phyloP scores from a whole-genome alignment of 768 basidiomycete species.

The Vararia minispora region DNA sequence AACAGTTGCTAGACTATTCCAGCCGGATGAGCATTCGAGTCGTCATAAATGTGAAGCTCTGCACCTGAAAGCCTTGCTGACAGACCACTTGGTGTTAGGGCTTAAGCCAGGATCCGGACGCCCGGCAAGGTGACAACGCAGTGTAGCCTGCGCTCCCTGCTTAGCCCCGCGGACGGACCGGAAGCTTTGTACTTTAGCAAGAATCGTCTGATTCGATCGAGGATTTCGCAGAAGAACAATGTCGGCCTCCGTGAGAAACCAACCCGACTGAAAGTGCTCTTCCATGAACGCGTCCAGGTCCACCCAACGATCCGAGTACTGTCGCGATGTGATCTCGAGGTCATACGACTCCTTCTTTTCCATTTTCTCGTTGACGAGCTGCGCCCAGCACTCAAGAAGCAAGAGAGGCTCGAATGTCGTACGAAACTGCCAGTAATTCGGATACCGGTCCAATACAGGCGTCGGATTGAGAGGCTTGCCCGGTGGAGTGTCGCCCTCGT shows the following conservation, averaged over 20 bases:
- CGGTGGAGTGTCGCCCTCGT: constrained; percentile 53
- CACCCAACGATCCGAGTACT: constrained; percentile 71
- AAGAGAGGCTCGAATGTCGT: constrained; percentile 76
- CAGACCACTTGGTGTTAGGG: constrained; percentile 54
- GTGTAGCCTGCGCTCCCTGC: constrained; percentile 10
- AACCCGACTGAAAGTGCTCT: constrained; percentile 51
- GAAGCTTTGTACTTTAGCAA: constrained; percentile 62
- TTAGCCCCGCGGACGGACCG: constrained; percentile 20
- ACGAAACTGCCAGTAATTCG: constrained; percentile 54
- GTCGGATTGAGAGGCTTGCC: constrained; percentile 23
- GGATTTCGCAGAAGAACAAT: constrained; percentile 67
- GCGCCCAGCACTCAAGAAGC: constrained; percentile 84
- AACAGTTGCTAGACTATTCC: constrained; percentile 70
- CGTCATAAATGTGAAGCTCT: constrained; percentile 14
- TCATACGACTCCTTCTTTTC: constrained; percentile 41
- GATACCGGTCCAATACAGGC: constrained; percentile 57
- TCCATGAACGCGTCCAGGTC: constrained; percentile 63
- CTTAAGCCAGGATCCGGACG: constrained; percentile 61
- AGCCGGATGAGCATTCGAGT: not conserved
- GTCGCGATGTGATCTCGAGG: constrained; percentile 56
- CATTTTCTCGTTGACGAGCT: constrained; percentile 70
- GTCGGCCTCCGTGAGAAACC: constrained; percentile 74
- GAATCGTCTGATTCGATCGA: constrained; percentile 37
- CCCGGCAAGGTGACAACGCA: no score
- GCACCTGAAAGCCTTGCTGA: constrained; percentile 79